Percentiles rank a stretch among this genome's conserved stretches.
These are phyloP conservation scores for Lentinus polychrous DNA, from an alignment of 1,284 basidiomycete genomes.

Conservation along the genomic window DNA sequence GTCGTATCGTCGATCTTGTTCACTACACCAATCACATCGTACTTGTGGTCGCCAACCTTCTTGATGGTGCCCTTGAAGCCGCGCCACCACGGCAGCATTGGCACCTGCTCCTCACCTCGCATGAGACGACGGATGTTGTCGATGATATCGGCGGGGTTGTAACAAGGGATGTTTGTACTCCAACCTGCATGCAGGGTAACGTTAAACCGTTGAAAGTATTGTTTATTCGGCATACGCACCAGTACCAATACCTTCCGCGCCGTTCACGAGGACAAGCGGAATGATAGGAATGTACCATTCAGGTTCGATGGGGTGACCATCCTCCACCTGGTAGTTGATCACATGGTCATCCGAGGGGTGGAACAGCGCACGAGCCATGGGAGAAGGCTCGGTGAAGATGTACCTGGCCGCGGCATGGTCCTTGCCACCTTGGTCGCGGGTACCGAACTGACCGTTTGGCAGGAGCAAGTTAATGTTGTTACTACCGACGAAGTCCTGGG, in stretches of 20 bases:
- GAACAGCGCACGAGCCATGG: slow-evolving; percentile 78
- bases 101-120: slow-evolving; percentile 76
- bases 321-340: slow-evolving; percentile 82
- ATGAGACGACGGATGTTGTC: slow-evolving; percentile 85
- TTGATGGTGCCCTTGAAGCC: slow-evolving; percentile 91
- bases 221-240: slow-evolving; percentile 37
- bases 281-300: slow-evolving; percentile 92
- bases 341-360: slow-evolving; percentile 83
- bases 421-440: slow-evolving; percentile 85
- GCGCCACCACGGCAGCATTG: slow-evolving; percentile 96
- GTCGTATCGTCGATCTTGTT: slow-evolving; percentile 82
- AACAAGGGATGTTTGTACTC: slow-evolving; percentile 92
- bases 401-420: slow-evolving; percentile 97
- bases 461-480: slow-evolving; percentile 92
- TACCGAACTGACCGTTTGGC: slow-evolving; percentile 97
- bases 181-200: slow-evolving; percentile 58
- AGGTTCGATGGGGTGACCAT: slow-evolving; percentile 87
- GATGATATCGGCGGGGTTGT: slow-evolving; percentile 90
- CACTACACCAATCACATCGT: slow-evolving; percentile 75
- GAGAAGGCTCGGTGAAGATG: slow-evolving; percentile 83
- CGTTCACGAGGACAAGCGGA: slow-evolving; percentile 90
- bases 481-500: slow-evolving; percentile 92
- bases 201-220: background rate
- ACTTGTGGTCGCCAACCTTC: slow-evolving; percentile 77
- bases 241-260: slow-evolving; percentile 97